Conservation (phyloP, 2,329 filamentous ascomycete species). For the Penicillium frequentans region DNA sequence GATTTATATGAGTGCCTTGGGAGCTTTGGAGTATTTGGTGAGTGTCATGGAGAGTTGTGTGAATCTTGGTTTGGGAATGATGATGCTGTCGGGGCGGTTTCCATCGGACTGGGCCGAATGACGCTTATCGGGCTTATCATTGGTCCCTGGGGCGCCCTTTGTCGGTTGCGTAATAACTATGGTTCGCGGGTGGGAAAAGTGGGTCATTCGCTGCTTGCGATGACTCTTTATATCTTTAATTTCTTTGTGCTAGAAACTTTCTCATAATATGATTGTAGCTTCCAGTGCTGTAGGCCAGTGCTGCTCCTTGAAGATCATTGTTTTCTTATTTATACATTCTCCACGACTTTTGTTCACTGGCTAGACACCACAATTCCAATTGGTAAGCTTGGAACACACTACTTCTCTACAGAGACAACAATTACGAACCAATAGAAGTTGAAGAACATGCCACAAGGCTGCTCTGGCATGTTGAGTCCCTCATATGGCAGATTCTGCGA, state of each 20-base stretch:
- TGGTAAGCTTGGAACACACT: too few species aligned
- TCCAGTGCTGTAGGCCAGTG: too few species aligned
- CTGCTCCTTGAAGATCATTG: too few species aligned
- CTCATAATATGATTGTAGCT: too few species aligned
- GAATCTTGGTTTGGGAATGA: not conserved
- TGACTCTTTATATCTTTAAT: not conserved
- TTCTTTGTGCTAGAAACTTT: not conserved
- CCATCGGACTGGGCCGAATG: conserved; percentile 20
- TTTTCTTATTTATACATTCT: fast-evolving
- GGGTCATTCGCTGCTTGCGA: not conserved
- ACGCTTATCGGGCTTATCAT: conserved; percentile 25
- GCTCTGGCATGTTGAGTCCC: too few species aligned
- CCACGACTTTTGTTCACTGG: too few species aligned
- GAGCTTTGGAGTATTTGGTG: conserved; percentile 4
- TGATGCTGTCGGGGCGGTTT: conserved; percentile 22
- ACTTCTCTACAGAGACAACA: too few species aligned
- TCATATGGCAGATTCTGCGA: too few species aligned
- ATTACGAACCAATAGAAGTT: too few species aligned
- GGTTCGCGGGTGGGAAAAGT: not conserved
- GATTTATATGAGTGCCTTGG: not conserved
- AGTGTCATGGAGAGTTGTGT: not conserved
- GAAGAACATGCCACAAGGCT: too few species aligned
- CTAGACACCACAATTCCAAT: too few species aligned
- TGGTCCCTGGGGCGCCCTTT: conserved; percentile 6
- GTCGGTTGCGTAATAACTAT: conserved; percentile 4